phyloP scores from a whole-genome alignment of 129 eudicot genomes.

The Artemisia tridentata region DNA sequence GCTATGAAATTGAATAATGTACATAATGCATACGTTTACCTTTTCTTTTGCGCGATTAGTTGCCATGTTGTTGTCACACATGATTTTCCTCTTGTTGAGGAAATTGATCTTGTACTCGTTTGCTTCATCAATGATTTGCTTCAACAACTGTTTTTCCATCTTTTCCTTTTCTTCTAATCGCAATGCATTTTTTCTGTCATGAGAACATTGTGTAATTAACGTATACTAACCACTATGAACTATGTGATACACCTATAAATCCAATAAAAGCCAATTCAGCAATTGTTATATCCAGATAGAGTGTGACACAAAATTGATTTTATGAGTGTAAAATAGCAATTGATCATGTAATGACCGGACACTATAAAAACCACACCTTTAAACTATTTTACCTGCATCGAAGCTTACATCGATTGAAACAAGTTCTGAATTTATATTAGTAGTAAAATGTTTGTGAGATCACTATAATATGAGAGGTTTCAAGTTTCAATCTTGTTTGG shows the following conservation, averaged over 20 bases:
- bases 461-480: no score
- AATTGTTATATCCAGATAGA: not conserved
- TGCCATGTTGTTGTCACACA: conserved; percentile 39
- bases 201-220: not conserved
- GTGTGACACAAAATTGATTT: no score
- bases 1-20: not conserved
- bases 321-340: not conserved
- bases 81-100: conserved; percentile 44
- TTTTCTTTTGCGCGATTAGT: conserved; percentile 57
- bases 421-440: not conserved
- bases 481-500: no score
- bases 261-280: no score
- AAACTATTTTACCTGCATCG: not conserved
- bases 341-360: not conserved
- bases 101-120: conserved; percentile 54
- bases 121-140: conserved; percentile 60
- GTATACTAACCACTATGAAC: not conserved
- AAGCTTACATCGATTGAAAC: not conserved
- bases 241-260: no score
- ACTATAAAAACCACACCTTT: not conserved
- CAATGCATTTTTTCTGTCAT: conserved; percentile 50
- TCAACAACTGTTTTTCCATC: conserved; percentile 55
- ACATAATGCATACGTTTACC: conserved; percentile 29
- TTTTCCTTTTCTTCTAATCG: conserved; percentile 70
- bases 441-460: no score